Evolutionary conservation across 106 monocot genomes (phyloP).

Genomic region (Allium sativum): DNA sequence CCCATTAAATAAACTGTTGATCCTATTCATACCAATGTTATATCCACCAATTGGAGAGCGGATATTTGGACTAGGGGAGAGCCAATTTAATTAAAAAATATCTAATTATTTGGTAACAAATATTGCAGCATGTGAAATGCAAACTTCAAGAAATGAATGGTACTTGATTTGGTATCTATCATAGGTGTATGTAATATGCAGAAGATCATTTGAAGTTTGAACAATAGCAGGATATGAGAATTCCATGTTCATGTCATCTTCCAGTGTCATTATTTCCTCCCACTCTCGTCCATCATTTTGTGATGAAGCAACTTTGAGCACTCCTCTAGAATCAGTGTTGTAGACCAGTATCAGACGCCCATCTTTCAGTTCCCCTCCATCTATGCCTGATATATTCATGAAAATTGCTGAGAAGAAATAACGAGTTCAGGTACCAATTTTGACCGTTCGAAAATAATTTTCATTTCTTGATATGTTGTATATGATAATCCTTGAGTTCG

Average conservation of each 20-base stretch:
- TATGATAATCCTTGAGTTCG: background rate
- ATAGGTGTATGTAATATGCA: conserved; percentile 91
- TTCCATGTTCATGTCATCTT: conserved; percentile 59
- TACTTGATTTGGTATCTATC: conserved; percentile 97
- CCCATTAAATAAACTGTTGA: conserved; percentile 28
- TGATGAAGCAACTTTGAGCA: conserved; percentile 61
- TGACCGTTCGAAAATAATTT: no score
- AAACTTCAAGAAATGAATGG: background rate
- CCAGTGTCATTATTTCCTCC: conserved; percentile 66
- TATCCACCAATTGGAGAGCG: no score
- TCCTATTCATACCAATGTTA: no score
- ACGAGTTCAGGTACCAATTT: background rate
- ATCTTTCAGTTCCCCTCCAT: conserved; percentile 77
- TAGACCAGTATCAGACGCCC: conserved; percentile 62
- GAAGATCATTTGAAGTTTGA: conserved; percentile 38
- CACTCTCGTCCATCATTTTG: conserved; percentile 77
- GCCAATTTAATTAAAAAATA: no score
- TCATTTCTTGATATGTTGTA: no score
- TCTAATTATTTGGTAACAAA: background rate
- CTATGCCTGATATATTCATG: conserved; percentile 42
- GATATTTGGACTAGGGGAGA: background rate
- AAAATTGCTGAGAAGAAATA: background rate
- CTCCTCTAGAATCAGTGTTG: conserved; percentile 69
- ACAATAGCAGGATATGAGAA: conserved; percentile 93
- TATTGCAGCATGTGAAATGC: background rate